These are phyloP conservation scores for Aspergillus sp. DNA, from an alignment of 2,329 filamentous ascomycete species.

Conservation along the genomic window DNA sequence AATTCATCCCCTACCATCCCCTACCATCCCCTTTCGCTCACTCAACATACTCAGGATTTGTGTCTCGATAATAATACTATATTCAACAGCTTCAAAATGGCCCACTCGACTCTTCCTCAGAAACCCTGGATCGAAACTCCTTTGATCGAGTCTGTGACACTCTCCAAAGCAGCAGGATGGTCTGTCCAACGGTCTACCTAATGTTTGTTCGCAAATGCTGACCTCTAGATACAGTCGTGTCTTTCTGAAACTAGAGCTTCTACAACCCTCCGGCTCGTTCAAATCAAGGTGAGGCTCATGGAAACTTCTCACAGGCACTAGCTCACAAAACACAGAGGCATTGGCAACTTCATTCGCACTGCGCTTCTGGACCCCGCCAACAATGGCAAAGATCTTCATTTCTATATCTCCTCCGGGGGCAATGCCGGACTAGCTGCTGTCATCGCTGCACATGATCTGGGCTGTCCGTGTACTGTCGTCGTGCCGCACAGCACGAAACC, in stretches of 20 bases:
- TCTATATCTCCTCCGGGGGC: conserved; percentile 75
- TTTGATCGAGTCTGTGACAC: conserved; percentile 33
- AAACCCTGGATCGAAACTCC: conserved; percentile 41
- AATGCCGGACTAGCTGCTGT: conserved; percentile 81
- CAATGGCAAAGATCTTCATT: conserved; percentile 51
- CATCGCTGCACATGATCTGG: conserved; percentile 63
- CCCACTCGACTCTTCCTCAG: not conserved
- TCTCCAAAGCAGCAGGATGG: conserved; percentile 41
- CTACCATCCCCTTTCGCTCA: too few relatives aligned
- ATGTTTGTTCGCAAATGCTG: not conserved
- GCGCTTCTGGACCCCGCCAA: conserved; percentile 23
- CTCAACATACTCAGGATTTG: too few relatives aligned
- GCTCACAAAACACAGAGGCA: conserved; percentile 22
- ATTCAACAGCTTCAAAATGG: not conserved
- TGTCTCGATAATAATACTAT: too few relatives aligned
- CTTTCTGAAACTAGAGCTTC: conserved; percentile 76
- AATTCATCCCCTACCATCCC: too few relatives aligned
- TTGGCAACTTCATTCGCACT: conserved; percentile 36
- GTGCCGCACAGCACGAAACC: conserved; percentile 63
- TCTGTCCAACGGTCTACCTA: conserved; percentile 15
- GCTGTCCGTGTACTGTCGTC: conserved; percentile 66
- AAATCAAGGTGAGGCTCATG: conserved; percentile 57
- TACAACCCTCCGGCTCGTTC: conserved; percentile 79
- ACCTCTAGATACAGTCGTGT: conserved; percentile 54
- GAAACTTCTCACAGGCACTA: not conserved